Conservation (phyloP, 2,329 filamentous ascomycete species). For the Talaromyces sp. region DNA sequence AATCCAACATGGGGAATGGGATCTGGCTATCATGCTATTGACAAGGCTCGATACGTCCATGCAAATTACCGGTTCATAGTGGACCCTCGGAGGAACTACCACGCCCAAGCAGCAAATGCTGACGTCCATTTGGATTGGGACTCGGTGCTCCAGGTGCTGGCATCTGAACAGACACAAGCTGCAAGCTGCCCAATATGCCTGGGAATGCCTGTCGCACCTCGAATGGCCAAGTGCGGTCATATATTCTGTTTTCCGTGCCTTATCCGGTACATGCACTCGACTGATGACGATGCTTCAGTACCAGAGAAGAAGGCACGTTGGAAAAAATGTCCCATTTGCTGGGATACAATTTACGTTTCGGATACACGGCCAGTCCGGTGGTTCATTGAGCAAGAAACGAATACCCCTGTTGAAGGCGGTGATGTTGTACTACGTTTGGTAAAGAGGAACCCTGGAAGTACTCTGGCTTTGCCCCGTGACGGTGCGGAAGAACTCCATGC, state of each 20-base stretch:
- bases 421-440: conserved; percentile 88
- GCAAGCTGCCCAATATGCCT: conserved; percentile 93
- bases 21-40: conserved; percentile 82
- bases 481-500: conserved; percentile 66
- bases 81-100: conserved; percentile 74
- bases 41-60: conserved; percentile 90
- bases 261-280: conserved; percentile 91
- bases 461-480: conserved; percentile 81
- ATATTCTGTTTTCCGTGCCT: conserved; percentile 94
- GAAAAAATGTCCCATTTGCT: conserved; percentile 96
- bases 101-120: conserved; percentile 75
- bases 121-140: conserved; percentile 90
- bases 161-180: conserved; percentile 81
- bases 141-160: conserved; percentile 84
- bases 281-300: conserved; percentile 63
- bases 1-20: conserved; percentile 80
- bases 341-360: conserved; percentile 86
- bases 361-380: conserved; percentile 87
- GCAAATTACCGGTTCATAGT: conserved; percentile 98
- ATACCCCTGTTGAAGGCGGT: conserved; percentile 74
- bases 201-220: conserved; percentile 83
- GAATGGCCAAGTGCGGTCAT: conserved; percentile 96
- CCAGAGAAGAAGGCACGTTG: conserved; percentile 70
- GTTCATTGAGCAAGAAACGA: conserved; percentile 82
- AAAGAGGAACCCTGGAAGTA: conserved; percentile 74